These are phyloP conservation scores for Ormosia semicastrata DNA, from an alignment of 306 rosid species.

Conservation along the genomic window DNA sequence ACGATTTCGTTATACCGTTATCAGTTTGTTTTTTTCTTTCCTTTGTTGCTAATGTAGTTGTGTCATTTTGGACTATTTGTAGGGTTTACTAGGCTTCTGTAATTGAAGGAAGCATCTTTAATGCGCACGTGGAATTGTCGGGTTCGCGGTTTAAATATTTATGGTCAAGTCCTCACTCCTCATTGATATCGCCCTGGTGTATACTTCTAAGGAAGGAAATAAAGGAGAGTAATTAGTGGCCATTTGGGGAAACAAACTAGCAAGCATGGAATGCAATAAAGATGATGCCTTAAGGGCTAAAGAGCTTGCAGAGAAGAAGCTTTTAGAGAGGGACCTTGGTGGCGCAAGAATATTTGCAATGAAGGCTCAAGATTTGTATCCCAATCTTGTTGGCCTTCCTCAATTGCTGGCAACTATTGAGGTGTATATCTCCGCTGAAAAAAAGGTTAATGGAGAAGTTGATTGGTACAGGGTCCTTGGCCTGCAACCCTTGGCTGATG, in stretches of 20 bases:
- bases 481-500: slow-evolving; percentile 57
- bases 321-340: slow-evolving; percentile 36
- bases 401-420: slow-evolving; percentile 60
- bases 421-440: slow-evolving; percentile 62
- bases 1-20: background rate
- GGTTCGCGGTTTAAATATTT: slow-evolving; percentile 18
- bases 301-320: slow-evolving; percentile 67
- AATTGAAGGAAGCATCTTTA: slow-evolving; percentile 25
- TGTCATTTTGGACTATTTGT: slow-evolving; percentile 29
- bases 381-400: slow-evolving; percentile 58
- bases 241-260: slow-evolving; percentile 23
- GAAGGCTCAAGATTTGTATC: slow-evolving; percentile 63
- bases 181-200: slow-evolving; percentile 10
- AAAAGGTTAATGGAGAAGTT: slow-evolving; percentile 45
- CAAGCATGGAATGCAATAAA: slow-evolving; percentile 63
- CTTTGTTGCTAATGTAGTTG: slow-evolving; percentile 30
- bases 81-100: slow-evolving; percentile 29
- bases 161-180: slow-evolving; percentile 21
- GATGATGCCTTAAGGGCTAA: slow-evolving; percentile 57
- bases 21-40: slow-evolving; percentile 15
- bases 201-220: slow-evolving; percentile 25
- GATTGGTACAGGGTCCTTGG: slow-evolving; percentile 82
- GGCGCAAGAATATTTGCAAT: slow-evolving; percentile 63
- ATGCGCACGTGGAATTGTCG: slow-evolving; percentile 10
- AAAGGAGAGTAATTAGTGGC: slow-evolving; percentile 19